Conservation (phyloP, 1,284 basidiomycete species). For the Pulveroboletus sp. region DNA sequence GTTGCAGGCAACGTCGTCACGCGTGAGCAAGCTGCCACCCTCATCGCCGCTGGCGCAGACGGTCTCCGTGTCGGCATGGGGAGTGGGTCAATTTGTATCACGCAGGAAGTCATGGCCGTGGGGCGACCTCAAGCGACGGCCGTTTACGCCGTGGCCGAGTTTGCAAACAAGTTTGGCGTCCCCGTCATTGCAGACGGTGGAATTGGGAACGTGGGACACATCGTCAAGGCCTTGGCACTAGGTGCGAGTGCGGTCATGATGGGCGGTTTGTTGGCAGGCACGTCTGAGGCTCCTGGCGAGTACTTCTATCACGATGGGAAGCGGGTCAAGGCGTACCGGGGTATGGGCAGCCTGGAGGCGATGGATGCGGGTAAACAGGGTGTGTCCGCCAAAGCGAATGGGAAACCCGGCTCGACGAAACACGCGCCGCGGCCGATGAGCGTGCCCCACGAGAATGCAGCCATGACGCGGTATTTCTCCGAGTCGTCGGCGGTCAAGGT, state of each 20-base stretch:
- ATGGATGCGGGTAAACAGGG: constrained; percentile 84
- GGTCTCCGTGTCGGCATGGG: constrained; percentile 97
- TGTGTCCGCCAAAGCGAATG: constrained; percentile 30
- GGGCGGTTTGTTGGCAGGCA: constrained; percentile 95
- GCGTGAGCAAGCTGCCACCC: constrained; percentile 92
- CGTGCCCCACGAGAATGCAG: constrained; percentile 84
- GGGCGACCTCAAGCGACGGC: constrained; percentile 97
- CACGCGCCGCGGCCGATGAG: constrained; percentile 49
- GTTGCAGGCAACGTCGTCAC: constrained; percentile 99
- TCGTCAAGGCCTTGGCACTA: constrained; percentile 94
- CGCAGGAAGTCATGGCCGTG: constrained; percentile 99
- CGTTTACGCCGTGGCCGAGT: constrained; percentile 93
- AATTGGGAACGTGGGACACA: constrained; percentile 94
- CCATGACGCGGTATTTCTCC: constrained; percentile 96
- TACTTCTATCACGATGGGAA: constrained; percentile 99
- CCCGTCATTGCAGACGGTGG: constrained; percentile 99
- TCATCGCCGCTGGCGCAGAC: constrained; percentile 95
- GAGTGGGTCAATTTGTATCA: constrained; percentile 98
- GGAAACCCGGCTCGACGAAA: constrained; percentile 45
- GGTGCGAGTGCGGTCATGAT: constrained; percentile 99
- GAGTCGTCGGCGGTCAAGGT: constrained; percentile 96
- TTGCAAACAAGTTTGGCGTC: constrained; percentile 90
- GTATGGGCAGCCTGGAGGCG: constrained; percentile 96
- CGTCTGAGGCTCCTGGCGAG: constrained; percentile 96
- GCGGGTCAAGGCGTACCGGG: constrained; percentile 97